Conservation (phyloP, 768 basidiomycete genomes). For the Macrolepiota dolichaula region DNA sequence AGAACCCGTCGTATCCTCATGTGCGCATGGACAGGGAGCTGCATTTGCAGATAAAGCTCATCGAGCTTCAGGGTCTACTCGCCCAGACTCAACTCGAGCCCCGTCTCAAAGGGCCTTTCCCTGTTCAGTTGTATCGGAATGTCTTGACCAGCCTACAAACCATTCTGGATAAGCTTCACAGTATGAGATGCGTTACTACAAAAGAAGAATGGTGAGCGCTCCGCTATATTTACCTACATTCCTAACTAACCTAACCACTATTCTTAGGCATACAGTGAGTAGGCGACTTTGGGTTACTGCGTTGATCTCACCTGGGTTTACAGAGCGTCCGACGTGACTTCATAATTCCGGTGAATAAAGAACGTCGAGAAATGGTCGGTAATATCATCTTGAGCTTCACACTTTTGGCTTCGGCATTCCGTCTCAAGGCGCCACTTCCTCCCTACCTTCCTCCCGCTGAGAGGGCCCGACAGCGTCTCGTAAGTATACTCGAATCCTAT, state of each 20-base stretch:
- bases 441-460: conserved; percentile 96
- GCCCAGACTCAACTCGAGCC: conserved; percentile 91
- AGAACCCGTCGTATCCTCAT: background rate
- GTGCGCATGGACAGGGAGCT: conserved; percentile 68
- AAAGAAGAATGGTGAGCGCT: conserved; percentile 82
- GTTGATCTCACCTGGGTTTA: background rate
- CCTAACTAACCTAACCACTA: conserved; percentile 4
- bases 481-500: conserved; percentile 26
- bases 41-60: conserved; percentile 88
- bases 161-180: conserved; percentile 86
- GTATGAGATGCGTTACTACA: conserved; percentile 96
- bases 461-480: conserved; percentile 74
- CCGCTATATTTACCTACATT: conserved; percentile 7
- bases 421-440: conserved; percentile 88
- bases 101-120: conserved; percentile 93
- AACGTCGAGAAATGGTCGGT: conserved; percentile 92
- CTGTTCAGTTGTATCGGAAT: conserved; percentile 77
- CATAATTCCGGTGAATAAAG: conserved; percentile 84
- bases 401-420: conserved; percentile 72
- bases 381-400: conserved; percentile 92
- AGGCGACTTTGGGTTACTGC: background rate
- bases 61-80: conserved; percentile 81
- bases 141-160: conserved; percentile 80
- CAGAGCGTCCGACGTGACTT: conserved; percentile 85
- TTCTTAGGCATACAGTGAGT: conserved; percentile 67